These are phyloP conservation scores for Dryas alaskensis DNA, from an alignment of 306 rosid species.

Conservation along the genomic window DNA sequence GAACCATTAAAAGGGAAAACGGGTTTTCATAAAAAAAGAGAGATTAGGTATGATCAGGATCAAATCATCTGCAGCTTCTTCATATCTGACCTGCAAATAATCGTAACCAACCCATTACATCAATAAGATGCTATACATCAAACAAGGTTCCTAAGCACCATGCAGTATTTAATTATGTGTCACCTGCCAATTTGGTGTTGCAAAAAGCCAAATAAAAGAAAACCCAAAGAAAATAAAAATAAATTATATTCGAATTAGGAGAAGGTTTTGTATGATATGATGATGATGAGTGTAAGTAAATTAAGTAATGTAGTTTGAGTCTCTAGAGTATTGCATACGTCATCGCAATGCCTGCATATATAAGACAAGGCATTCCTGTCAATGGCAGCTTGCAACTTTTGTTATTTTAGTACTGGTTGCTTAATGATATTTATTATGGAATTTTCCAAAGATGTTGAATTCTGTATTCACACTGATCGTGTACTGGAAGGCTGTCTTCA, in stretches of 20 bases:
- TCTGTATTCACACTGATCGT: background rate
- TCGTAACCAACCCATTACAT: background rate
- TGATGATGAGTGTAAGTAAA: too few species aligned
- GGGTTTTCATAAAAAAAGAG: background rate
- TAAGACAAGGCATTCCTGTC: slow-evolving; percentile 27
- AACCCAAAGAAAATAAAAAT: background rate
- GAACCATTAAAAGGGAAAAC: background rate
- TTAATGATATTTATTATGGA: background rate
- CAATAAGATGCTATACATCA: background rate
- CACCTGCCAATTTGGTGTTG: background rate
- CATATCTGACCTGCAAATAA: background rate
- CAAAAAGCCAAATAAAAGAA: background rate
- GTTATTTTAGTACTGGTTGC: background rate
- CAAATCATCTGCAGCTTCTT: background rate
- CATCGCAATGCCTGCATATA: background rate
- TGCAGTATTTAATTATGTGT: background rate
- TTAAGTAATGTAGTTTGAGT: too few species aligned
- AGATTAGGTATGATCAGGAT: background rate
- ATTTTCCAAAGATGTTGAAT: background rate
- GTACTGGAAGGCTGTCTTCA: background rate
- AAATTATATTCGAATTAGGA: background rate
- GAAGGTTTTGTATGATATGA: too few species aligned
- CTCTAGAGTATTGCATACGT: too few species aligned
- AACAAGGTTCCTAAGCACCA: background rate
- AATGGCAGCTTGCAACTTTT: slow-evolving; percentile 14